Evolutionary conservation across 768 basidiomycete genomes (phyloP).

Genomic region (Amanita fuliginea): DNA sequence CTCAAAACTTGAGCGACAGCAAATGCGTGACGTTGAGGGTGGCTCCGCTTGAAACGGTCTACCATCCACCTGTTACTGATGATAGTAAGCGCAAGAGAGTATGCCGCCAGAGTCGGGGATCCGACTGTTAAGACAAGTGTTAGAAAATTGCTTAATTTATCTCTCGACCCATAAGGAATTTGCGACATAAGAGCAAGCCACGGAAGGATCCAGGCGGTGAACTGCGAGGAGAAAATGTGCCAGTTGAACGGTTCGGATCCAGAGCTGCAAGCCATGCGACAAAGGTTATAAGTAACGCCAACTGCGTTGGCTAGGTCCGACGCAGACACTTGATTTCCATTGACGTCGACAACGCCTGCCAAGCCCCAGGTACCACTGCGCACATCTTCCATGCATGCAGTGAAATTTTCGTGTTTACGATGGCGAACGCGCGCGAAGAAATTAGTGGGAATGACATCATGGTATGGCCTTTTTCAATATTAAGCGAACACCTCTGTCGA

Average conservation of each 20-base stretch:
- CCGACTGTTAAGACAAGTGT: conserved; percentile 18
- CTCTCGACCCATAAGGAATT: conserved; percentile 30
- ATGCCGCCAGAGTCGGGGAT: no score
- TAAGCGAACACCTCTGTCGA: no score
- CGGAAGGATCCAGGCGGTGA: no score
- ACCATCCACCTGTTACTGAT: conserved; percentile 14
- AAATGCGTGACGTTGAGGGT: conserved; percentile 17
- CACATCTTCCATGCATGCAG: no score
- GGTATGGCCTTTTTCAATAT: no score
- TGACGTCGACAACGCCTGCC: background rate
- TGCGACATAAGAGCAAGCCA: no score
- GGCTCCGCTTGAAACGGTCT: conserved; percentile 16
- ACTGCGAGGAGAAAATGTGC: conserved; percentile 16
- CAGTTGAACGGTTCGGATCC: conserved; percentile 18
- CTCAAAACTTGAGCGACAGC: conserved; percentile 23
- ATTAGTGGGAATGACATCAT: no score
- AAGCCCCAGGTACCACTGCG: no score
- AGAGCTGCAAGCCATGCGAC: conserved; percentile 13
- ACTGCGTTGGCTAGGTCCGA: background rate
- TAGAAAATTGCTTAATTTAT: conserved; percentile 28
- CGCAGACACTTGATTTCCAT: background rate
- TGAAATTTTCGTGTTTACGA: no score
- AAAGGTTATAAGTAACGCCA: background rate
- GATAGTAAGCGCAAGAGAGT: no score
- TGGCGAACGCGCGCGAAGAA: no score